A percentile compares a stretch with the other conserved stretches of the same genome.
phyloP scores from a whole-genome alignment of 352 stramenopile species.

The Phytophthora ramorum region DNA sequence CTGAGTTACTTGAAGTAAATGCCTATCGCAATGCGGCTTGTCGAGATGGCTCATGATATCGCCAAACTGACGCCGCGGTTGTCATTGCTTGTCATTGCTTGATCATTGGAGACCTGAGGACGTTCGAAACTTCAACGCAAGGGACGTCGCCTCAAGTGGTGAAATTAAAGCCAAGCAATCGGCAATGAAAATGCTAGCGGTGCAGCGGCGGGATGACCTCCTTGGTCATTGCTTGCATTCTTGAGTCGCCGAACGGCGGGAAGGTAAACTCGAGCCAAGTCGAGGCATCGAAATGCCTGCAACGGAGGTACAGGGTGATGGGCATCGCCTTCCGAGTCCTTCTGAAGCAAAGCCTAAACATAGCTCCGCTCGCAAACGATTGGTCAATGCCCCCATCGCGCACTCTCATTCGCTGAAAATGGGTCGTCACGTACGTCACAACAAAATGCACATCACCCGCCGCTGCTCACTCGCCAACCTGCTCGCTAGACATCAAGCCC shows the following conservation, averaged over 20 bases:
- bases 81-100: not conserved
- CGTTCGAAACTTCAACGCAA: not conserved
- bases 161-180: not conserved
- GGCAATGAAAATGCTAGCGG: no score
- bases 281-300: not conserved
- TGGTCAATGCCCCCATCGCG: not conserved
- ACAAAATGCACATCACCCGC: constrained; percentile 7
- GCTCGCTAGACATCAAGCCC: not conserved
- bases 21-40: not conserved
- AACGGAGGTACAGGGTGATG: constrained; percentile 19
- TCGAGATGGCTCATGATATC: not conserved
- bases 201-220: not conserved
- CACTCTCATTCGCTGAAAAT: constrained; percentile 30
- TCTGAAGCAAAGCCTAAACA: constrained; percentile 6
- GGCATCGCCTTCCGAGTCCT: not conserved
- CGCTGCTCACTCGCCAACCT: constrained; percentile 24
- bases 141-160: not conserved
- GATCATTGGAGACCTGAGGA: not conserved
- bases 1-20: no score
- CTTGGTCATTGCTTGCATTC: not conserved
- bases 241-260: not conserved
- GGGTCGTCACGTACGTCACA: not conserved
- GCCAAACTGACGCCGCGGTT: not conserved
- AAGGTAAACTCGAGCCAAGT: not conserved
- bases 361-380: constrained; percentile 6